These are phyloP conservation scores for Cyberlindnera sargentensis DNA, from an alignment of 805 yeast species.

Conservation along the genomic window DNA sequence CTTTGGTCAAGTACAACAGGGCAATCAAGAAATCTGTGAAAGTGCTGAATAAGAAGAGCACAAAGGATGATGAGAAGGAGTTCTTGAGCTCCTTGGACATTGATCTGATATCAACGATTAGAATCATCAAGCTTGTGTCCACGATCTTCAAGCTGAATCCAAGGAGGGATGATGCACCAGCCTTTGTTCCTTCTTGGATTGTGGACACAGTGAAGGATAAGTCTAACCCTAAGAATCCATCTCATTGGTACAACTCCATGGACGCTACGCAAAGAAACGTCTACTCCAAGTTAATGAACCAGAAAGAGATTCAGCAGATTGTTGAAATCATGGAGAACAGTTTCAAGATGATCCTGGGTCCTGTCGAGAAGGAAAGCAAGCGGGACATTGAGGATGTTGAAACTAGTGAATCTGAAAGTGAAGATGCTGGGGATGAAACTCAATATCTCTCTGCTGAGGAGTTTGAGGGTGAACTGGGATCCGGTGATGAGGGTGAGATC, in stretches of 20 bases:
- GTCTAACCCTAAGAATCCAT: constrained; percentile 34
- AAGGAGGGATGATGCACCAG: constrained; percentile 8
- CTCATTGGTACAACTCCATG: constrained; percentile 34
- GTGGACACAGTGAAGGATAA: constrained; percentile 25
- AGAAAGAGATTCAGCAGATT: constrained; percentile 41
- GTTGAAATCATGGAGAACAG: constrained; percentile 33
- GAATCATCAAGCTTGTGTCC: constrained; percentile 15
- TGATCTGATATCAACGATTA: constrained; percentile 18
- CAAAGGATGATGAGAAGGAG: constrained; percentile 7
- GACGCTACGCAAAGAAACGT: constrained; percentile 22
- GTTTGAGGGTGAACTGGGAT: constrained; percentile 15
- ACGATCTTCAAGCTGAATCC: constrained; percentile 10
- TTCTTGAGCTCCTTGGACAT: constrained; percentile 21
- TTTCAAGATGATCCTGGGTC: constrained; percentile 29
- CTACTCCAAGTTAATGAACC: constrained; percentile 36
- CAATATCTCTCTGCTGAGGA: constrained; percentile 5
- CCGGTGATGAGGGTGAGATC: constrained; percentile 20
- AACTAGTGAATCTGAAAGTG: constrained; percentile 18
- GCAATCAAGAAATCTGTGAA: constrained; percentile 27
- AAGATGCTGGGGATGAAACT: constrained; percentile 15
- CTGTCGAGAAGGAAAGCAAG: constrained; percentile 17
- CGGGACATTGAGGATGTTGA: constrained; percentile 14
- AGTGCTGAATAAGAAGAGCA: constrained; percentile 8
- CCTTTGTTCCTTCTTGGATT: constrained; percentile 21
- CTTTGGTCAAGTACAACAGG: constrained; percentile 34